phyloP scores from a whole-genome alignment of 495 filamentous ascomycete species.

The Penicillium waksmanii region DNA sequence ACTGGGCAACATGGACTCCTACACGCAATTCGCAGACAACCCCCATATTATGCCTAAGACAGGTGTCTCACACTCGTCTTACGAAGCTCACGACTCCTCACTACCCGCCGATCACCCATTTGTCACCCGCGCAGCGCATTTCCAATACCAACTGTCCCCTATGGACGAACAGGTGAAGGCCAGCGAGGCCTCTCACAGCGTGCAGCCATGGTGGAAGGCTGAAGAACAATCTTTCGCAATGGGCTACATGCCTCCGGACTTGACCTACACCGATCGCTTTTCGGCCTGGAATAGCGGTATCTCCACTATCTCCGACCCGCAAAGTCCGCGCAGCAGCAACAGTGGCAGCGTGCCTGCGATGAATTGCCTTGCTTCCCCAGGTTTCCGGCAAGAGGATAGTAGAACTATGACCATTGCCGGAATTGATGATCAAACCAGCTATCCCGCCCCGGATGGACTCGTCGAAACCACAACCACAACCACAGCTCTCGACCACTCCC shows the following conservation, averaged over 20 bases:
- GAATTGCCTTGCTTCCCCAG: conserved; percentile 27
- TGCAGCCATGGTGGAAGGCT: conserved; percentile 18
- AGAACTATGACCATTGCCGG: conserved; percentile 2
- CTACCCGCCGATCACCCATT: conserved; percentile 19
- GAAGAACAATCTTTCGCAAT: conserved; percentile 8
- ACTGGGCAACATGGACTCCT: conserved; percentile 28
- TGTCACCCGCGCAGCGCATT: conserved; percentile 14
- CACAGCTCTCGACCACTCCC: conserved; percentile 8
- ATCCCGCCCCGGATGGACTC: conserved; percentile 23
- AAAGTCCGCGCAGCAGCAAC: conserved; percentile 27
- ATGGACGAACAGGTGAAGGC: conserved; percentile 12
- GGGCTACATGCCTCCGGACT: conserved; percentile 16
- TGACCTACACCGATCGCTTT: conserved; percentile 13
- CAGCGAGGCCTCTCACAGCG: not conserved
- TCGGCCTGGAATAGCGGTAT: conserved; percentile 27
- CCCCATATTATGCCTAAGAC: conserved; percentile 17
- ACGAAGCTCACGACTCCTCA: conserved; percentile 19
- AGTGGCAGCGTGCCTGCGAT: conserved; percentile 20
- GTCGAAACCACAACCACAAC: not conserved
- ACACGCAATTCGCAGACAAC: conserved; percentile 20
- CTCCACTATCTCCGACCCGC: conserved; percentile 26
- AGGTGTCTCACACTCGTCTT: conserved; percentile 8
- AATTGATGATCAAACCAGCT: conserved; percentile 17
- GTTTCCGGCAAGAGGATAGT: conserved; percentile 27
- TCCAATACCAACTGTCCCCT: conserved; percentile 17